phyloP scores from a whole-genome alignment of 495 filamentous ascomycete species.

The Neurospora hispaniola region DNA sequence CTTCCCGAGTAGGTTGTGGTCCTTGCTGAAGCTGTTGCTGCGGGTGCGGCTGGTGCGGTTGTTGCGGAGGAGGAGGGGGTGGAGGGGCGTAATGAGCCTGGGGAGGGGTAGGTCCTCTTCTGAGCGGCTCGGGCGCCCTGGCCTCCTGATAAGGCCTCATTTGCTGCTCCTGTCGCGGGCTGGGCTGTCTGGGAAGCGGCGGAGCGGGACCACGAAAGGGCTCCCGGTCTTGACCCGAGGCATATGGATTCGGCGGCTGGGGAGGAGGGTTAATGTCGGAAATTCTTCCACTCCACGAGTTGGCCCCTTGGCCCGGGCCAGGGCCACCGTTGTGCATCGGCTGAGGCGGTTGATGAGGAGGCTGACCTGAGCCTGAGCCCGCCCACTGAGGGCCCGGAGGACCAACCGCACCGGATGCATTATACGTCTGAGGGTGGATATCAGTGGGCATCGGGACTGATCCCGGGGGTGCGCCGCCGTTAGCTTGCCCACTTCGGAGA shows the following conservation, averaged over 20 bases:
- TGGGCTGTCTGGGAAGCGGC: slow-evolving; percentile 54
- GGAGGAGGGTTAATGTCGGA: slow-evolving; percentile 67
- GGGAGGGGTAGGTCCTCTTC: slow-evolving; percentile 36
- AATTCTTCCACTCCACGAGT: slow-evolving; percentile 65
- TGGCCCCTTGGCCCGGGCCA: slow-evolving; percentile 52
- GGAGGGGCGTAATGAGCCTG: slow-evolving; percentile 52
- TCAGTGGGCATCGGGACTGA: slow-evolving; percentile 39
- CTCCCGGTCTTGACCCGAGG: slow-evolving; percentile 48
- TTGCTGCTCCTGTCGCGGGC: slow-evolving; percentile 60
- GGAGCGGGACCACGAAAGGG: slow-evolving; percentile 49
- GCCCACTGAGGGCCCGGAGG: slow-evolving; percentile 82
- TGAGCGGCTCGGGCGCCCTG: slow-evolving; percentile 31
- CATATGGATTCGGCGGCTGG: slow-evolving; percentile 67
- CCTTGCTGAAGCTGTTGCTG: slow-evolving; percentile 20
- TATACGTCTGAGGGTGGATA: slow-evolving; percentile 67
- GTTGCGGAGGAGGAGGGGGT: slow-evolving; percentile 43
- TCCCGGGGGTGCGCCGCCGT: slow-evolving; percentile 52
- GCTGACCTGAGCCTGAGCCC: slow-evolving; percentile 50
- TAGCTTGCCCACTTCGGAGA: slow-evolving; percentile 65
- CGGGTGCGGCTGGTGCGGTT: slow-evolving; percentile 38
- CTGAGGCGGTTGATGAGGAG: slow-evolving; percentile 29
- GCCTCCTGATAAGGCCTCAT: slow-evolving; percentile 66
- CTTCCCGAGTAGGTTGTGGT: slow-evolving; percentile 17
- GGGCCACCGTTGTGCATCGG: slow-evolving; percentile 42
- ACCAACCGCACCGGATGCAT: slow-evolving; percentile 54